Base-by-base conservation (phyloP, 108 stramenopile species). In the Licmophora abbreviata region DNA sequence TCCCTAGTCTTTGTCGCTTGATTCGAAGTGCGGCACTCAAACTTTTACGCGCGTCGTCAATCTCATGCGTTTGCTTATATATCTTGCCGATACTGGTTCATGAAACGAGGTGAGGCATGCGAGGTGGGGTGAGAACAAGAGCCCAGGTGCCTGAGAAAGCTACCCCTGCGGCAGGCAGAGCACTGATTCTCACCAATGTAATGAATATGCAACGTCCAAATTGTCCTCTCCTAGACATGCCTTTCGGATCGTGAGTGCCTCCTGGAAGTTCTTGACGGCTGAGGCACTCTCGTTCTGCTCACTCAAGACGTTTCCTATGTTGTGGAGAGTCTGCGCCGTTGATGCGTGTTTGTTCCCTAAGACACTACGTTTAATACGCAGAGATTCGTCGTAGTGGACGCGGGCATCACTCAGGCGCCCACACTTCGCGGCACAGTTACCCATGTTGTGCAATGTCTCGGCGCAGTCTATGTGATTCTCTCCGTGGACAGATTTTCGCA, bases 391-490 rank as follows among this genome's bases (percentile, higher is more conserved):
- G 47, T 63, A 75, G 15, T 55, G 48, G 12, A 27, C 29, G 4
- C 66, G 29, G 26, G 61, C 50, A 22, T 61, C 35, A 40, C 36
- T 41, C 7, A 43, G 44, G 37, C 49, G 35, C 14, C 69, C 65
- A 28, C 40, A 36, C 37, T 63, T 74, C 26, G 68, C 63, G 9
- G 59, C 37, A 46, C 73, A 74, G 36, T 75, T 69, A 0, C 69
- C 74, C 28, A 75, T 75, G 43, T 71, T 71, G 43, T 75, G 74
- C 27, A 71, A 21, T 9, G 69, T 54, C 9, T 75, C 69, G 38
- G 66, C 74, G 12, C 54, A 22, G 28, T 30, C 36, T 33, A 55
- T 33, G 51, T 60, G 18, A 47, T 28, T 14, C 30, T 64, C 47
- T 24, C 35, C 18, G 29, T 64, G 27, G 38, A 48, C 26, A 37